A percentile compares a stretch with the other conserved stretches of the same genome.
Evolutionary conservation across 2,329 filamentous ascomycete genomes (phyloP).

Genomic region (Trichoderma harzianum): DNA sequence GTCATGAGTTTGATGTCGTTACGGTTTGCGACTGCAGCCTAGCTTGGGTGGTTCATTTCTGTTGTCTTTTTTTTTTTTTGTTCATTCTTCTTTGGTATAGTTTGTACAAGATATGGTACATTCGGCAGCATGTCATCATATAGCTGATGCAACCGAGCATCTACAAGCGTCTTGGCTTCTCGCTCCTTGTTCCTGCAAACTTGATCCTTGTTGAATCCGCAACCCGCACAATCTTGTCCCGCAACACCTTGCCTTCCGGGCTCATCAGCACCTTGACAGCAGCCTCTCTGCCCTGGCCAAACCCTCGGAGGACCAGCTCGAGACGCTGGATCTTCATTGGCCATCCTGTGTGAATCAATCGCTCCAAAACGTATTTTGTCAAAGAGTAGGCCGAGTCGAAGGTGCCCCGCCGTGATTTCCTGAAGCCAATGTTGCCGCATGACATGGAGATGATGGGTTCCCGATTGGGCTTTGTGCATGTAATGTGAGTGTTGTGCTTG

Average conservation of each 20-base stretch:
- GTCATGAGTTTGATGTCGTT: neutral
- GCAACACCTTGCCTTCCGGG: slow-evolving; percentile 72
- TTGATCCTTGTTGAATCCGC: slow-evolving; percentile 87
- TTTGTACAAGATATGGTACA: slow-evolving; percentile 38
- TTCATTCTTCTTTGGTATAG: slow-evolving; percentile 26
- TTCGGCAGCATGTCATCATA: slow-evolving; percentile 6
- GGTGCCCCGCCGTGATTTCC: slow-evolving; percentile 71
- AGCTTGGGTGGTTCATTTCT: slow-evolving; percentile 2
- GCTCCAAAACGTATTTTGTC: slow-evolving; percentile 75
- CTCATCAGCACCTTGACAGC: slow-evolving; percentile 86
- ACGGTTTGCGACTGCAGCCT: slow-evolving; percentile 1
- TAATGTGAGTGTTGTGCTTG: slow-evolving; percentile 95
- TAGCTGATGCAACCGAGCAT: slow-evolving; percentile 12
- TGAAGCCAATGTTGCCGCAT: slow-evolving; percentile 87
- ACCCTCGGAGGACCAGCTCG: slow-evolving; percentile 80
- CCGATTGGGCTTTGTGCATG: slow-evolving; percentile 77
- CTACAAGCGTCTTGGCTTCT: slow-evolving; percentile 73
- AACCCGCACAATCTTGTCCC: slow-evolving; percentile 72
- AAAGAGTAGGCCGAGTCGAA: slow-evolving; percentile 95
- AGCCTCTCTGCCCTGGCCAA: slow-evolving; percentile 82
- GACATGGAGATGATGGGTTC: slow-evolving; percentile 77
- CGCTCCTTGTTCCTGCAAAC: slow-evolving; percentile 90
- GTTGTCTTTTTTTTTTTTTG: neutral
- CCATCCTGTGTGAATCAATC: slow-evolving; percentile 78
- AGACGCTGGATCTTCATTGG: slow-evolving; percentile 70